Base-by-base conservation (phyloP, 257 asterid species). In the Solanum rostratum region DNA sequence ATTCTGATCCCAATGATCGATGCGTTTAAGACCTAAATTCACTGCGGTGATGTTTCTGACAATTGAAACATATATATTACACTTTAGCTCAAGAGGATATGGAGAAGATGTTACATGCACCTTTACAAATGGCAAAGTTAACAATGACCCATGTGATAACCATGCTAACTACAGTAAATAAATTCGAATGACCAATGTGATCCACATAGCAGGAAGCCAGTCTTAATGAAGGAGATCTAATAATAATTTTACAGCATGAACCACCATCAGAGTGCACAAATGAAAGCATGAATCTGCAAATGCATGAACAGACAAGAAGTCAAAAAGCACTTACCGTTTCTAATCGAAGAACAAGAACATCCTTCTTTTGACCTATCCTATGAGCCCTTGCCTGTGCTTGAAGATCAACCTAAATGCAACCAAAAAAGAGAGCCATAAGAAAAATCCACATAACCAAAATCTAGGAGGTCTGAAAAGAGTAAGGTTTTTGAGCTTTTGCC, bases 371-470 rank as follows among this genome's bases (percentile, higher is more conserved):
- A 71, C 99, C 99, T 88, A 97, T 95, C 93, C 99, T 94, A 89
- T 97, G 99, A 76, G 99, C 99, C 91, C 99, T 94, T 73, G 99
- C 99, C 89, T 97, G 99, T 82, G 99, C 99, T 94, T 97, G 99
- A 90, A 97, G 93, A 92, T 97, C 99, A 89, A 97, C 99, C 99
- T 97, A 92, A 87, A 88, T 86, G 86, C 76, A 83, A 86, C 41
- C 54, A 88, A 66, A 66, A 84, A 50, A 71, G 41, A 84, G 66
- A 74, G 20, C 57, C 27, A 66, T 24, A 66, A 41, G 73, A 7
- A 41, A 5, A 69, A 46, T 45, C 30, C 52, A 70, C 74, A 81
- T 53, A 27, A 43, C 60, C 69, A 33, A 27, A 46, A 53, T 81
- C 52, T 82, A 80, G 85, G 46, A 45, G 69, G 85, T 27, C 41